Base-by-base conservation (phyloP, 1,284 basidiomycete species). In the Thecaphora thlaspeos region DNA sequence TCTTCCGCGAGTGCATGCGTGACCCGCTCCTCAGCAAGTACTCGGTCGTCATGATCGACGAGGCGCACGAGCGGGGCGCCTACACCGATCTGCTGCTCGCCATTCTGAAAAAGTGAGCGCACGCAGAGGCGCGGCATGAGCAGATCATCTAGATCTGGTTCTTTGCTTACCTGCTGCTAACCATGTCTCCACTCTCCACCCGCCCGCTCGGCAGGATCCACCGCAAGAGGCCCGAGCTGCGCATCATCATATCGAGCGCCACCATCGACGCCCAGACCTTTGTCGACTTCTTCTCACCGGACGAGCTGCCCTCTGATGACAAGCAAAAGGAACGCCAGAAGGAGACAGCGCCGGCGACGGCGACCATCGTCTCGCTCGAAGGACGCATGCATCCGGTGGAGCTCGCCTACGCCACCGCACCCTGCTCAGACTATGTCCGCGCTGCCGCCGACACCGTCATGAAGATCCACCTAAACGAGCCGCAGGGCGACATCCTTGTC, bases 211-310 rank as follows among this genome's bases (percentile, higher is more conserved):
- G 17, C 53, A 47, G 45, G 66, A 93, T 98, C 51, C 87, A 89
- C 40, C 84, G 86, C 49, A 93, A 94, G 76, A 84, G 94, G 40
- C 89, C 90, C 2, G 87, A 88, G 8, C 83, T 98, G 41, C 84
- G 95, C 21, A 81, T 98, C 22, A 87, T 98, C 40, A 86, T 98
- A 30, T 93, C 92, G 3, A 95, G 92, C 4, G 95, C 95, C 1
- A 98, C 94, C 1, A 85, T 97, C 19, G 93, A 97, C 77, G 94
- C 91, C 34, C 83, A 86, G 42, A 85, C 87, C 12, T 91, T 98
- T 68, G 80, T 88, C 37, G 87, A 94, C 48, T 97, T 93, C 78
- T 97, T 97, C 79, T 86, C 78, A 48, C 78, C 80, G 48, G 78
- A 80, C 41, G 79, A 79, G 7, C 24, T n/a, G n/a, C 41, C 43